Evolutionary conservation across 768 basidiomycete genomes (phyloP), one percentile per base, ranked within the genome.

Genomic region (Leucocoprinus sp.): DNA sequence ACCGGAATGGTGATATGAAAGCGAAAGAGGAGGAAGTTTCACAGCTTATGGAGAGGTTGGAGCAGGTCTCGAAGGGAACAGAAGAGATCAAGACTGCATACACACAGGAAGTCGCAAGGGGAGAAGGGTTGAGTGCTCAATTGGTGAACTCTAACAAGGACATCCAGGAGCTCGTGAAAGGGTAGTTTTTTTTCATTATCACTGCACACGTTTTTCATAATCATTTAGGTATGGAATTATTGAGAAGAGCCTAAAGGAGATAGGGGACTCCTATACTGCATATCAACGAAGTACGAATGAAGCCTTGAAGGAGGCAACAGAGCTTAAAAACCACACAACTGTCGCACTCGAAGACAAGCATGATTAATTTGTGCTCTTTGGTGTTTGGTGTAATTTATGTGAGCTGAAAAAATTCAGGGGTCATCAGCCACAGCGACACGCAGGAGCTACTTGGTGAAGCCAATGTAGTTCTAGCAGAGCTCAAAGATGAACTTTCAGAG

Each of bases 401-500:
- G n/a, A n/a, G n/a, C n/a, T n/a, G n/a, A n/a, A n/a, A n/a, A n/a
- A n/a, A n/a, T n/a, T n/a, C 17, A 48, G 46, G 28, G 19, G 9
- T 42, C 12, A 8, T 19, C 5, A 40, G 28, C 9, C 19, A 27
- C 12, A 37, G 33, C 12, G 29, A 17, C 6, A 33, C 8, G 15
- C 23, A 11, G 23, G 15, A 39, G 15, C n/a, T 36, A 6, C 33
- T 44, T 15, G 21, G 29, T 12, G 26, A 50, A 9, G 37, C 43
- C n/a, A 31, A 36, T 34, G 14, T 26, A 2, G 18, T 27, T 8
- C 14, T 43, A 6, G 28, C 14, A 5, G 45, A 47, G 31, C 36
- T 33, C 15, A 39, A 39, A 9, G 40, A 51, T 23, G 40, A 51
- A n/a, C 33, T 48, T 23, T 42, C 34, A n/a, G 50, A 51, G 8